Percentiles rank a stretch among this genome's conserved stretches.
Evolutionary conservation across 169 alveolate species (phyloP).

Genomic region (Fabrea salina): DNA sequence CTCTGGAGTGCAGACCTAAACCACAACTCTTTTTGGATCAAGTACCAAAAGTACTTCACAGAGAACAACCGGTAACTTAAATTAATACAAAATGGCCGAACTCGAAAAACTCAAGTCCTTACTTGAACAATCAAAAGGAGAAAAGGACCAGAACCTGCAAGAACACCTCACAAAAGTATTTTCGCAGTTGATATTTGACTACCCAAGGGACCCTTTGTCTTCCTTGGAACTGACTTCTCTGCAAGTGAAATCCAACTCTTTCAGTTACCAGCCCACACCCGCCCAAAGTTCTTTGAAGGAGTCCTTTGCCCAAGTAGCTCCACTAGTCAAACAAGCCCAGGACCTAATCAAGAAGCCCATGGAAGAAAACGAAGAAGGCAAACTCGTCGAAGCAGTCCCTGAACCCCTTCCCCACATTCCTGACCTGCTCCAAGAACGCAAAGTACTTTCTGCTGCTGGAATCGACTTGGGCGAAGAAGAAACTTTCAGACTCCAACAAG

Average conservation of each 20-base stretch:
- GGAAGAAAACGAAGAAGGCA: slow-evolving; percentile 42
- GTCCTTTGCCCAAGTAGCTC: not conserved
- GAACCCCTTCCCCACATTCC: slow-evolving; percentile 27
- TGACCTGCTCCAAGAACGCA: not conserved
- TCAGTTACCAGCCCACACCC: not conserved
- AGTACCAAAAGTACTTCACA: no score
- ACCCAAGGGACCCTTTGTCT: not conserved
- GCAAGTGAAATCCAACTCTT: not conserved
- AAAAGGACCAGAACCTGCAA: not conserved
- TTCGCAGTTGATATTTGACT: not conserved
- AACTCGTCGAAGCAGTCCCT: slow-evolving; percentile 38
- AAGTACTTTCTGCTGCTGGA: not conserved
- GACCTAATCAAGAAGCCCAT: not conserved
- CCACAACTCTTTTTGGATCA: no score
- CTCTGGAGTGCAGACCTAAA: no score
- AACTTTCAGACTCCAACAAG: slow-evolving; percentile 31
- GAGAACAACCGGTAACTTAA: no score
- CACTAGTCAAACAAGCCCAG: not conserved
- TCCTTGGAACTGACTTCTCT: not conserved
- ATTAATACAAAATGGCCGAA: not conserved
- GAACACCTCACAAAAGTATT: not conserved
- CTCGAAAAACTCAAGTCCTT: not conserved
- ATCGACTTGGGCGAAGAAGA: slow-evolving; percentile 30
- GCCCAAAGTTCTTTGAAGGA: not conserved
- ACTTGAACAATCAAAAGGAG: not conserved